Evolutionary conservation across 768 basidiomycete species (phyloP).

Genomic region (Galerina sulciceps): DNA sequence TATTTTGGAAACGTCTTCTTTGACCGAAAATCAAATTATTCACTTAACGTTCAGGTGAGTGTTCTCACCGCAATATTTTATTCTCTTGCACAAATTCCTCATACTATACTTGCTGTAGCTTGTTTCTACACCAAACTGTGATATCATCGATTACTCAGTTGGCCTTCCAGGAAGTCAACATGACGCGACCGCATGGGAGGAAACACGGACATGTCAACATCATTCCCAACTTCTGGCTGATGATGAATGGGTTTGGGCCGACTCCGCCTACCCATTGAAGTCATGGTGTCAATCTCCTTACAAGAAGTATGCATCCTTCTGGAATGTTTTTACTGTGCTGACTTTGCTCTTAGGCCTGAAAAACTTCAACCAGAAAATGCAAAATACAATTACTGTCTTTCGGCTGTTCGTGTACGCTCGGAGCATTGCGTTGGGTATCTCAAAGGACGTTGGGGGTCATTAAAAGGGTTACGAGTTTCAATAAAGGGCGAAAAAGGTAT

Average conservation of each 20-base stretch:
- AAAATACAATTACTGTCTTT: slow-evolving; percentile 28
- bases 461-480: slow-evolving; percentile 24
- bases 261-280: slow-evolving; percentile 38
- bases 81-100: slow-evolving; percentile 6
- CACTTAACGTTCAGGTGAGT: slow-evolving; percentile 33
- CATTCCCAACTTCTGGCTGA: slow-evolving; percentile 24
- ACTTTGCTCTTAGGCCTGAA: slow-evolving; percentile 21
- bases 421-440: slow-evolving; percentile 34
- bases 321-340: background rate
- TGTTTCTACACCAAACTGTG: slow-evolving; percentile 25
- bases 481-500: slow-evolving; percentile 23
- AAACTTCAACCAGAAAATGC: slow-evolving; percentile 20
- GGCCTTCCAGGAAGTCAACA: slow-evolving; percentile 39
- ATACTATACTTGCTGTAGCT: too few relatives aligned
- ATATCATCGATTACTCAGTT: slow-evolving; percentile 37
- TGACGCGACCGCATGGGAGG: slow-evolving; percentile 35
- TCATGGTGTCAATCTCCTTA: slow-evolving; percentile 20
- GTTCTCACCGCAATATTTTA: background rate
- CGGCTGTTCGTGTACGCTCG: slow-evolving; percentile 28
- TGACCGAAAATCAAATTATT: slow-evolving; percentile 32
- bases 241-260: slow-evolving; percentile 38
- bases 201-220: slow-evolving; percentile 24
- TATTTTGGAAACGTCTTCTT: slow-evolving; percentile 39
- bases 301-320: slow-evolving; percentile 14
- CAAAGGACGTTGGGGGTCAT: slow-evolving; percentile 32